phyloP scores from a whole-genome alignment of 441 rosid genomes.

The Eruca vesicaria region DNA sequence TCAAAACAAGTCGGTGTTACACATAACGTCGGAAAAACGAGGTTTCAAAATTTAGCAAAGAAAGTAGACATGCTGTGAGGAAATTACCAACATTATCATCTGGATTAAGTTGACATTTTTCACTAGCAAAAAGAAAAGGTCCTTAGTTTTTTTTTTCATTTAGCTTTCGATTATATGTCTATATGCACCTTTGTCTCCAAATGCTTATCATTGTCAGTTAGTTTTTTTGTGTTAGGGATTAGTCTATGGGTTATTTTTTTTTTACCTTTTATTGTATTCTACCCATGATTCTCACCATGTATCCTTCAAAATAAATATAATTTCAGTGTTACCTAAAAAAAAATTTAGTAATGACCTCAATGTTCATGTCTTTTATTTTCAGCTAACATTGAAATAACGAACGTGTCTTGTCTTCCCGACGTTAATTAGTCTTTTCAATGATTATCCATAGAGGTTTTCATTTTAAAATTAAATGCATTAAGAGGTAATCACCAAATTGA shows the following conservation, averaged over 20 bases:
- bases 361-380: not conserved
- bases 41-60: not conserved
- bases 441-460: slow-evolving; percentile 8
- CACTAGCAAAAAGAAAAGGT: not conserved
- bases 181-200: not conserved
- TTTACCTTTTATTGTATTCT: not conserved
- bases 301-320: not conserved
- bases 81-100: slow-evolving; percentile 27
- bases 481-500: slow-evolving; percentile 29
- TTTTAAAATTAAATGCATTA: not conserved
- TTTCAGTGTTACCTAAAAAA: not conserved
- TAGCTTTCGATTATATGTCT: not conserved
- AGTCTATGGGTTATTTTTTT: not conserved
- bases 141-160: not conserved
- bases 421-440: slow-evolving; percentile 15
- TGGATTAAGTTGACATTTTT: slow-evolving; percentile 12
- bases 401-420: slow-evolving; percentile 10
- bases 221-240: not conserved
- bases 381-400: slow-evolving; percentile 7
- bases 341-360: not conserved
- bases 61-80: slow-evolving; percentile 16
- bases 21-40: slow-evolving; percentile 23
- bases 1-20: slow-evolving; percentile 13
- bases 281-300: not conserved
- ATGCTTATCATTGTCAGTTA: not conserved